Conservation (phyloP, 495 filamentous ascomycete genomes). For the Cryomyces minteri region DNA sequence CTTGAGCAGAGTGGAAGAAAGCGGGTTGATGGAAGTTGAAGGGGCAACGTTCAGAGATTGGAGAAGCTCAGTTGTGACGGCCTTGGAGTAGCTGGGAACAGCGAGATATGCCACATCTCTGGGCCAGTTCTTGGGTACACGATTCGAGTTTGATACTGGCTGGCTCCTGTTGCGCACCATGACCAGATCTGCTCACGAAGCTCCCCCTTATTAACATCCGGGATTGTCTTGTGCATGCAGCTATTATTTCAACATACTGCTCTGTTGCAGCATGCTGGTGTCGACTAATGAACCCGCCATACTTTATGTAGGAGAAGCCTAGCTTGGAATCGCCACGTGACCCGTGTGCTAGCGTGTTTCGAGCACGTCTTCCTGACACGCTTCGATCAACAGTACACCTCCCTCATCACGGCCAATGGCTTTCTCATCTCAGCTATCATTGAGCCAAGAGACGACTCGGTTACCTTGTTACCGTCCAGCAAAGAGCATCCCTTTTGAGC, state of each 20-base stretch:
- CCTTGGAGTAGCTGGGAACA: slow-evolving; percentile 29
- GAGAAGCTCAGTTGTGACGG: slow-evolving; percentile 12
- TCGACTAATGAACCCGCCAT: neutral
- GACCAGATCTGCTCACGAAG: too few species aligned
- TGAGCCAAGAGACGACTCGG: neutral
- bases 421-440: too few species aligned
- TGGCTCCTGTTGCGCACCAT: too few species aligned
- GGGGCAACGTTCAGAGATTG: slow-evolving; percentile 17
- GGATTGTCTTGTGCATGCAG: too few species aligned
- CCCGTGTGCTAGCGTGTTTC: too few species aligned
- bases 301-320: neutral
- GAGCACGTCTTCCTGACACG: too few species aligned
- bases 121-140: slow-evolving; percentile 38
- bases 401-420: too few species aligned
- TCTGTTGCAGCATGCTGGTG: too few species aligned
- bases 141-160: neutral
- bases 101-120: slow-evolving; percentile 31
- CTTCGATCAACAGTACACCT: too few species aligned
- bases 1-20: slow-evolving; percentile 12
- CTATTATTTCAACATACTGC: too few species aligned
- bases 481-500: slow-evolving; percentile 36
- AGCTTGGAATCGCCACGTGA: too few species aligned
- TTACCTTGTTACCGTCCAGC: slow-evolving; percentile 28
- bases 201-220: too few species aligned
- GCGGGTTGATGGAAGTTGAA: slow-evolving; percentile 2